Percentiles rank a stretch among this genome's conserved stretches.
Conservation (phyloP, 169 alveolate species). For the Eimeria brunetti region DNA sequence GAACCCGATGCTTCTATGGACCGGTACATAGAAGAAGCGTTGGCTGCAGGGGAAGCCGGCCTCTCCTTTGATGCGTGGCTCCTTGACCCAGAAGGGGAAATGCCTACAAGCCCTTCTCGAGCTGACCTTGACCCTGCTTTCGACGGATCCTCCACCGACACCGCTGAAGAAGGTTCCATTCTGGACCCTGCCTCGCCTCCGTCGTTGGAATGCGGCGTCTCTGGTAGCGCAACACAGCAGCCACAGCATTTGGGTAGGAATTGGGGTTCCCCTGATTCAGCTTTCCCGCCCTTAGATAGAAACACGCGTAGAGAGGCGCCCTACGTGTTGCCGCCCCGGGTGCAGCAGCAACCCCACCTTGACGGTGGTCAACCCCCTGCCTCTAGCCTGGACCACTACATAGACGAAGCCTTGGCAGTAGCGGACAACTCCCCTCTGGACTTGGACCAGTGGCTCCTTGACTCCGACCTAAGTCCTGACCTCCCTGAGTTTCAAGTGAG, state of each 20-base stretch:
- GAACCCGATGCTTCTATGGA: not conserved
- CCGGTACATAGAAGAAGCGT: not conserved
- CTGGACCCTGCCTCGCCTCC: not conserved
- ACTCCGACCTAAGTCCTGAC: no score
- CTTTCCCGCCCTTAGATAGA: not conserved
- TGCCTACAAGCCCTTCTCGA: not conserved
- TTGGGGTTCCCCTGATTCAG: not conserved
- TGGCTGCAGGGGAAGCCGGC: not conserved
- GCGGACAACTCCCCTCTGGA: no score
- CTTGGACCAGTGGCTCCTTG: no score
- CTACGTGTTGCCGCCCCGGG: not conserved
- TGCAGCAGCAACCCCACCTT: no score
- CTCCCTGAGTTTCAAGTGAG: no score
- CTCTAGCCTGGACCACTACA: no score
- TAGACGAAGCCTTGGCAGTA: no score
- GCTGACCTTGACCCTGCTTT: not conserved
- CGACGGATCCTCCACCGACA: not conserved
- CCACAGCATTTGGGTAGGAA: not conserved
- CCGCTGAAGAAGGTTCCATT: not conserved
- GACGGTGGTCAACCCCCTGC: no score
- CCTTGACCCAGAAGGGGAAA: not conserved
- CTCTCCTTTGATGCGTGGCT: not conserved
- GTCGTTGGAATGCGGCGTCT: not conserved
- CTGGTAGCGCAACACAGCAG: not conserved
- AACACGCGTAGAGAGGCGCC: not conserved